Percentiles rank a stretch among this genome's conserved stretches.
These are phyloP conservation scores for Rhododendron griersonianum DNA, from an alignment of 148 eudicot species.

Conservation along the genomic window DNA sequence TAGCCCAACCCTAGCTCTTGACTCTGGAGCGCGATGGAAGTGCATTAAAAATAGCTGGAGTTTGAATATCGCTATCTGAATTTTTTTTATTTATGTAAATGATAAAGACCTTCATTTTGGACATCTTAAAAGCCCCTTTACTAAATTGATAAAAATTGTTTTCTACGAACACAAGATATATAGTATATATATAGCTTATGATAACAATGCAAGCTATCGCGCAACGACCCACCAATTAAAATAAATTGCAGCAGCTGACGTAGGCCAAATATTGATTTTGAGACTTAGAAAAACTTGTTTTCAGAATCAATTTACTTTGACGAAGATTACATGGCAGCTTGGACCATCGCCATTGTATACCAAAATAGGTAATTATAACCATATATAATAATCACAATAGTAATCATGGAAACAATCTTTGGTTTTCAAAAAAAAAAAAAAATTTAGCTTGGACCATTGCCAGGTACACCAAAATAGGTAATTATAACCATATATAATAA, in stretches of 20 bases:
- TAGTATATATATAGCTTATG: neutral
- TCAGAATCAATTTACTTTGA: neutral
- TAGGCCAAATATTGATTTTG: neutral
- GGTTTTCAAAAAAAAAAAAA: too few relatives aligned
- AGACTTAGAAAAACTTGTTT: neutral
- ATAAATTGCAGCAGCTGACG: neutral
- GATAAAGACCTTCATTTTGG: neutral
- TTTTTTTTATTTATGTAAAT: neutral
- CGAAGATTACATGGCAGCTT: neutral
- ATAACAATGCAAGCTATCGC: neutral
- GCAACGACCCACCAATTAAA: neutral
- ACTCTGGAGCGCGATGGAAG: neutral
- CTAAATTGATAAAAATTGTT: neutral
- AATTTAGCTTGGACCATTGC: too few relatives aligned
- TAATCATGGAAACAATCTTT: too few relatives aligned
- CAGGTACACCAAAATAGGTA: too few relatives aligned
- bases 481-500: too few relatives aligned
- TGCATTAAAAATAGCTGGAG: neutral
- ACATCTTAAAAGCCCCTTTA: neutral
- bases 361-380: too few relatives aligned
- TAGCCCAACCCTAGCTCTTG: neutral
- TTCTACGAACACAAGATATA: neutral
- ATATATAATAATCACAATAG: too few relatives aligned
- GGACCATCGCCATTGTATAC: neutral
- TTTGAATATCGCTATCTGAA: neutral